Conservation (phyloP, 352 stramenopile genomes). For the Aphanomyces invadans region DNA sequence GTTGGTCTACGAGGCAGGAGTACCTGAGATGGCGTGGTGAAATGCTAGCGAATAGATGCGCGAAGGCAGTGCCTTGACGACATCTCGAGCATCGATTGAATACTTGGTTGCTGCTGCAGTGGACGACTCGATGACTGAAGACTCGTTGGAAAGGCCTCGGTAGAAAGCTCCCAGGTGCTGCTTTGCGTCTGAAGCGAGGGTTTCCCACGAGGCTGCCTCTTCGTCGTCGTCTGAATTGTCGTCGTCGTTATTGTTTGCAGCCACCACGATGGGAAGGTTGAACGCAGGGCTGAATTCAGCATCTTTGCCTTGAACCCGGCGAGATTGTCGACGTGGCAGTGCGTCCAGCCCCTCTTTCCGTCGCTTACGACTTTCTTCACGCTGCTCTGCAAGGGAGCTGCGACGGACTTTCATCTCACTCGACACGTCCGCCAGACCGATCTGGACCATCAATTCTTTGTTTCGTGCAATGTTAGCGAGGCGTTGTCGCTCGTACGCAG, state of each 20-base stretch:
- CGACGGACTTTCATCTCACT: not conserved
- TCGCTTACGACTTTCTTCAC: slow-evolving; percentile 26
- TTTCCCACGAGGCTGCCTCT: slow-evolving; percentile 16
- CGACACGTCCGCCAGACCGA: slow-evolving; percentile 56
- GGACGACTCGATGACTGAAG: not conserved
- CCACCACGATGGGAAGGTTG: slow-evolving; percentile 20
- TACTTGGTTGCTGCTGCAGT: slow-evolving; percentile 31
- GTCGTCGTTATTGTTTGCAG: slow-evolving; percentile 29
- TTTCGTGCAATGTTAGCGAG: slow-evolving; percentile 81
- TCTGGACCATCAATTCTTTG: slow-evolving; percentile 72
- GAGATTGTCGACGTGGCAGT: slow-evolving; percentile 1
- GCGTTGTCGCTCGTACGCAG: slow-evolving; percentile 75
- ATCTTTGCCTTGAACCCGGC: slow-evolving; percentile 34
- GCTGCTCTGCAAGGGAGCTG: not conserved
- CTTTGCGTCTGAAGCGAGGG: slow-evolving; percentile 39
- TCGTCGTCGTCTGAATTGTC: slow-evolving; percentile 31
- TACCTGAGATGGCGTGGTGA: slow-evolving; percentile 32
- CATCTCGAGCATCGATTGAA: slow-evolving; percentile 38
- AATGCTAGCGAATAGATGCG: slow-evolving; percentile 75
- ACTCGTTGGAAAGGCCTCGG: not conserved
- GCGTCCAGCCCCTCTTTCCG: slow-evolving; percentile 32
- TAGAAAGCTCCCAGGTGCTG: slow-evolving; percentile 21
- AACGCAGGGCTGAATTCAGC: slow-evolving; percentile 33
- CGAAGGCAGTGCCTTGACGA: slow-evolving; percentile 63
- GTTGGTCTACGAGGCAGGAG: not conserved